Percentiles rank a stretch among this genome's conserved stretches.
phyloP scores from a whole-genome alignment of 345 rosid genomes.

The Conringia planisiliqua region DNA sequence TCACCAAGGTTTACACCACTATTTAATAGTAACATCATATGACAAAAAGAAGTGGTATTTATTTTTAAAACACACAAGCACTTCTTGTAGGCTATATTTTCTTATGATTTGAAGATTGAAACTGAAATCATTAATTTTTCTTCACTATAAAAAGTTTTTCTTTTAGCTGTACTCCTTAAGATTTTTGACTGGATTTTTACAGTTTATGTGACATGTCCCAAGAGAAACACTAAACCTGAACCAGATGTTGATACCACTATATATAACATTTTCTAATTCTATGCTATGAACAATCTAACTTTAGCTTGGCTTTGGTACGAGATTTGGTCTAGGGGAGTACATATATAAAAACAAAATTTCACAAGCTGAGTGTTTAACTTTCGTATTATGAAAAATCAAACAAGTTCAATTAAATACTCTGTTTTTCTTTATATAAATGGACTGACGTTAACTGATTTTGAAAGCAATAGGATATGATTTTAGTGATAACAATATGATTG shows the following conservation, averaged over 20 bases:
- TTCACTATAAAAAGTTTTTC: no score
- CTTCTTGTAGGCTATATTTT: no score
- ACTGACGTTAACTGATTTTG: constrained; percentile 19
- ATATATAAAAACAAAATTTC: background rate
- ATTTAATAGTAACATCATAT: no score
- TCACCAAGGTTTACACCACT: no score
- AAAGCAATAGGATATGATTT: constrained; percentile 17
- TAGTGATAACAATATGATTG: background rate
- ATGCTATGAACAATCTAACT: background rate
- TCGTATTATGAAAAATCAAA: background rate
- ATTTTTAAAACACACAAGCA: no score
- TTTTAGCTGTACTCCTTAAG: no score
- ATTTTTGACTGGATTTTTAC: no score
- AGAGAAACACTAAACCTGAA: no score
- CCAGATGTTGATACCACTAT: background rate
- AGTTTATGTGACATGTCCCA: no score
- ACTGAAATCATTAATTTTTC: no score
- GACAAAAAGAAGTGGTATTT: no score
- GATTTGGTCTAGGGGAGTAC: background rate
- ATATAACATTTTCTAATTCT: background rate
- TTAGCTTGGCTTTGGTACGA: background rate
- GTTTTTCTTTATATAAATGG: background rate
- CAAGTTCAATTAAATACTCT: background rate
- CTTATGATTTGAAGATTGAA: no score
- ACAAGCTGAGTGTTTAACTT: background rate